phyloP scores from a whole-genome alignment of 2,329 filamentous ascomycete genomes.

The Colletotrichum tamarilloi region DNA sequence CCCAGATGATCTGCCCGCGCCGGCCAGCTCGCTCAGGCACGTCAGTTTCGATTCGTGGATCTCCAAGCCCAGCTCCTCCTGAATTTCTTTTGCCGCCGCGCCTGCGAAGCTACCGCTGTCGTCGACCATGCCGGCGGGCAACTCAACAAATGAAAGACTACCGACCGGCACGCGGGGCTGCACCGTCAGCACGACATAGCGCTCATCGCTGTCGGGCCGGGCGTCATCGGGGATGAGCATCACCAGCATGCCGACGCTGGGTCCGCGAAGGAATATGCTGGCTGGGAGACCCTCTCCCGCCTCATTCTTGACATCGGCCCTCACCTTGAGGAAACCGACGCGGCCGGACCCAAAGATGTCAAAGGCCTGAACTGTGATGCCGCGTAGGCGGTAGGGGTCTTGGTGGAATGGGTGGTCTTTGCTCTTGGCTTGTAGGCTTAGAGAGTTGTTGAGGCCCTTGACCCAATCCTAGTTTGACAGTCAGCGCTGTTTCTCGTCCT shows the following conservation, averaged over 20 bases:
- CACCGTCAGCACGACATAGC: conserved; percentile 68
- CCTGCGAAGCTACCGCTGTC: conserved; percentile 65
- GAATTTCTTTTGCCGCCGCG: conserved; percentile 68
- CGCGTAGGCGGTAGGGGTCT: conserved; percentile 63
- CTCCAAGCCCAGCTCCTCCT: conserved; percentile 68
- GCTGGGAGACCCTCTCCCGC: conserved; percentile 63
- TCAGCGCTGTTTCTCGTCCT: conserved; percentile 1
- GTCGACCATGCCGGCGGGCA: conserved; percentile 71
- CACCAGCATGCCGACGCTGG: conserved; percentile 71
- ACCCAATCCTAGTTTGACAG: conserved; percentile 57
- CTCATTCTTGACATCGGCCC: conserved; percentile 58
- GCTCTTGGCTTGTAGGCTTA: conserved; percentile 54
- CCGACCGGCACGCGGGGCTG: conserved; percentile 68
- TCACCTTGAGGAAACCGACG: conserved; percentile 69
- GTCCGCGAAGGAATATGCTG: conserved; percentile 66
- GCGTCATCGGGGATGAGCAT: conserved; percentile 65
- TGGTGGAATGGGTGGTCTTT: conserved; percentile 62
- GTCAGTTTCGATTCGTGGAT: conserved; percentile 60
- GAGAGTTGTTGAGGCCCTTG: conserved; percentile 56
- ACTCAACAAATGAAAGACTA: conserved; percentile 64
- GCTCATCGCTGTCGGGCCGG: conserved; percentile 52
- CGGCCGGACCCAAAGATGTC: conserved; percentile 60
- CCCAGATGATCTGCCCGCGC: conserved; percentile 36
- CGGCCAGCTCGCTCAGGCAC: conserved; percentile 64
- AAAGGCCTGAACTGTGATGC: conserved; percentile 63